A percentile compares a stretch with the other conserved stretches of the same genome.
Conservation (phyloP, 2,329 filamentous ascomycete genomes). For the Pseudocercospora fijiensis region DNA sequence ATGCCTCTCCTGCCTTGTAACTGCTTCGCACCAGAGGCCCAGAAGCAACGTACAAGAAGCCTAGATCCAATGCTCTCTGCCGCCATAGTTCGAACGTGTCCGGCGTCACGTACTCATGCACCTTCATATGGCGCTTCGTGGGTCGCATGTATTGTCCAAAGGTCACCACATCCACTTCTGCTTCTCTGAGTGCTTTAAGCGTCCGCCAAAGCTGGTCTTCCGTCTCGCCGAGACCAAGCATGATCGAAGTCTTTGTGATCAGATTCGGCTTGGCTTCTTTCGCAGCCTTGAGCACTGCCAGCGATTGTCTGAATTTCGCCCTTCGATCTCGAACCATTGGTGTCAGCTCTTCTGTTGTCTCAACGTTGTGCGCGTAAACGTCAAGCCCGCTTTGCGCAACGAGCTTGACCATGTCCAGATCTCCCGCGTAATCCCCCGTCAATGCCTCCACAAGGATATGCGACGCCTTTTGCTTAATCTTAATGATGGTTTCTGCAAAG, state of each 20-base stretch:
- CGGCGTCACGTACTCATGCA: conserved; percentile 91
- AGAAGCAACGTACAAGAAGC: conserved; percentile 93
- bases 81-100: conserved; percentile 90
- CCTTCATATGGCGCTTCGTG: conserved; percentile 95
- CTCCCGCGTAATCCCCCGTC: conserved; percentile 83
- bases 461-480: conserved; percentile 75
- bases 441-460: conserved; percentile 77
- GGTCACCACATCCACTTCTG: conserved; percentile 88
- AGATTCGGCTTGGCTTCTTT: conserved; percentile 74
- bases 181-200: conserved; percentile 74
- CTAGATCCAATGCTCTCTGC: conserved; percentile 84
- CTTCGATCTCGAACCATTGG: conserved; percentile 86
- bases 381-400: conserved; percentile 88
- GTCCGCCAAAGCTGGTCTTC: conserved; percentile 82
- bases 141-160: conserved; percentile 99
- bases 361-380: conserved; percentile 95
- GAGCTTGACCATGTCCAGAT: conserved; percentile 80
- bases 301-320: conserved; percentile 82
- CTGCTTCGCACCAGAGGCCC: conserved; percentile 90
- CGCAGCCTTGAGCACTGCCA: conserved; percentile 75
- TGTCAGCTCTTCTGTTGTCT: conserved; percentile 88
- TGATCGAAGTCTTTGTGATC: conserved; percentile 98
- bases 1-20: conserved; percentile 97
- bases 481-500: conserved; percentile 89
- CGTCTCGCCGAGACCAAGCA: conserved; percentile 91